Evolutionary conservation across 139 green algal species (phyloP).

Genomic region (Parachlorella kessleri): DNA sequence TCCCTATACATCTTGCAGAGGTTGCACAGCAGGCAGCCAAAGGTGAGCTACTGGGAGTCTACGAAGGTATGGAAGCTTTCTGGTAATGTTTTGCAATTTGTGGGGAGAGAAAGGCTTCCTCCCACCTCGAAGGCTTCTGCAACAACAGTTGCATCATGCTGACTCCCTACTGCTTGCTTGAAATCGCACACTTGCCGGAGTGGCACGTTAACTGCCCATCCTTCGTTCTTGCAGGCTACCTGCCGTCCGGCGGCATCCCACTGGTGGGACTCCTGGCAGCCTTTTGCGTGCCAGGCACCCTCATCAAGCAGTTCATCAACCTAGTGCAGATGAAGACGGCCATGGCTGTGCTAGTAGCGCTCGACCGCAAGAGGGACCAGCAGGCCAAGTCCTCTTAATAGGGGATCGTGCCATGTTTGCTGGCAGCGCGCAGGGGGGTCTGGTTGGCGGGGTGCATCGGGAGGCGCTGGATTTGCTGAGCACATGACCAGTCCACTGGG

Average conservation of each 20-base stretch:
- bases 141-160: too few relatives aligned
- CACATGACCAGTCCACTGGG: too few relatives aligned
- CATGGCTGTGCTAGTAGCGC: slow-evolving; percentile 47
- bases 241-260: neutral
- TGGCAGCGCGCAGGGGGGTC: too few relatives aligned
- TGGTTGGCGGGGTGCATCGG: too few relatives aligned
- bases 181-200: neutral
- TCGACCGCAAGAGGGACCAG: slow-evolving; percentile 35
- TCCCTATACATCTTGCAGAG: neutral
- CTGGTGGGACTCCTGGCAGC: slow-evolving; percentile 26
- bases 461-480: too few relatives aligned
- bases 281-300: slow-evolving; percentile 54
- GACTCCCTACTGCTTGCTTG: neutral
- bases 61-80: neutral
- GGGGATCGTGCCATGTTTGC: too few relatives aligned
- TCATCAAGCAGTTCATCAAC: slow-evolving; percentile 81
- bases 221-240: neutral
- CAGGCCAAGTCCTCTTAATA: too few relatives aligned
- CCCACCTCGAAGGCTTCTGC: too few relatives aligned
- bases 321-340: slow-evolving; percentile 72
- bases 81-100: neutral
- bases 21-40: neutral
- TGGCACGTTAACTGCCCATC: neutral
- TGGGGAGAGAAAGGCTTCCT: too few relatives aligned
- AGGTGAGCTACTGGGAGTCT: neutral